Percentiles rank a stretch among this genome's conserved stretches.
Conservation (phyloP, 2,329 filamentous ascomycete species). For the Talaromyces pinophilus region DNA sequence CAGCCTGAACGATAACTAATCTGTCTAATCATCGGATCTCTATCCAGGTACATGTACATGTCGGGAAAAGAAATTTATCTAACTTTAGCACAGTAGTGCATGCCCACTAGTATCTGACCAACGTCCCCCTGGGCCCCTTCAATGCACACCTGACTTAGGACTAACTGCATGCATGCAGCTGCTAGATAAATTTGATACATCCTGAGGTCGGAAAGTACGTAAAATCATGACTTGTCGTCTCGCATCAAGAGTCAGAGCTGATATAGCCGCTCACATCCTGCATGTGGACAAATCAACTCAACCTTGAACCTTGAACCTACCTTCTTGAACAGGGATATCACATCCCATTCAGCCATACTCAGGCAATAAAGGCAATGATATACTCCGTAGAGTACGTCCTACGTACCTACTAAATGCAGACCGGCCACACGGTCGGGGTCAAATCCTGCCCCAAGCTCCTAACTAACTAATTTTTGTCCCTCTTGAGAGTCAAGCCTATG, state of each 20-base stretch:
- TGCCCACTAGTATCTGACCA: not conserved
- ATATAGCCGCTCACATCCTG: constrained; percentile 10
- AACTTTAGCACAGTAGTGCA: not conserved
- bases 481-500: not conserved
- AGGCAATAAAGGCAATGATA: not conserved
- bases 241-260: not conserved
- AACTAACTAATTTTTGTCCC: not conserved
- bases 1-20: not conserved
- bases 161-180: constrained; percentile 6
- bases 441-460: constrained; percentile 12
- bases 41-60: constrained; percentile 3
- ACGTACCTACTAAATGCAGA: not conserved
- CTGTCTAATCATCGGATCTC: not conserved
- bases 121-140: not conserved
- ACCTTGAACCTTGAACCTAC: not conserved
- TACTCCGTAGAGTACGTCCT: not conserved
- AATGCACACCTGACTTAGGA: not conserved
- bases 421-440: constrained; percentile 8
- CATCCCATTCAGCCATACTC: not conserved
- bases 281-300: constrained; percentile 1
- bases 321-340: not conserved
- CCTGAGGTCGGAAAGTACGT: not conserved
- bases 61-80: not conserved
- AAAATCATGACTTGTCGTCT: not conserved
- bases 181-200: constrained; percentile 3